Conservation (phyloP, 495 filamentous ascomycete species). For the Terfezia boudieri region DNA sequence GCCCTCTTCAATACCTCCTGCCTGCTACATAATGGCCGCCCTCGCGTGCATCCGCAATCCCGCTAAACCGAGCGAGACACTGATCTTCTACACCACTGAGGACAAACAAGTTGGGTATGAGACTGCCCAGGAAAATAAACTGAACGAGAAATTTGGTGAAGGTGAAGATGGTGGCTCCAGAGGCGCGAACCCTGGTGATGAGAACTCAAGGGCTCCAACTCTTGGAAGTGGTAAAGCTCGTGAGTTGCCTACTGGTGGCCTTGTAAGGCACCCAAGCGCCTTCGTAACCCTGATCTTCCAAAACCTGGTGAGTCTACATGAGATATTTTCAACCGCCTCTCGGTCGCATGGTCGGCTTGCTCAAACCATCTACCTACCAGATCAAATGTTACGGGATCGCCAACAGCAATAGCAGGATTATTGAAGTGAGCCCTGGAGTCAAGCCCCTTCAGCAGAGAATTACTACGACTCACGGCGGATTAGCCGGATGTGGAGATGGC, state of each 20-base stretch:
- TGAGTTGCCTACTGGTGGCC: not conserved
- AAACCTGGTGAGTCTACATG: not conserved
- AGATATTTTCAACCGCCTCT: not conserved
- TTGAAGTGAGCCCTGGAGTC: conserved; percentile 1
- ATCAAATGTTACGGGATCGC: not conserved
- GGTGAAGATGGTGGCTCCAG: not conserved
- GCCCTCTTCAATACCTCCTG: not conserved
- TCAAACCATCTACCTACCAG: not conserved
- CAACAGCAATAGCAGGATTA: not conserved
- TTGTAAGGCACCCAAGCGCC: conserved; percentile 1
- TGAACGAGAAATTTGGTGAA: not conserved
- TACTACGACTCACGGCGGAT: not conserved
- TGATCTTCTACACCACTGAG: conserved; percentile 1
- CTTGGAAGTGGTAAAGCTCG: not conserved
- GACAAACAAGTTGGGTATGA: conserved; percentile 1
- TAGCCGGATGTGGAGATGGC: not conserved
- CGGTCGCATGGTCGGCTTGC: not conserved
- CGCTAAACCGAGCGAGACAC: not conserved
- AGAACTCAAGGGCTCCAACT: not conserved
- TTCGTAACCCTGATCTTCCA: not conserved
- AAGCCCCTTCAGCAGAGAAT: not conserved
- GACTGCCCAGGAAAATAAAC: not conserved
- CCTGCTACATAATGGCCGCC: conserved; percentile 1
- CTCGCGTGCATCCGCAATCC: not conserved
- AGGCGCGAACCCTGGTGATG: not conserved